phyloP scores from a whole-genome alignment of 768 basidiomycete genomes.

The Strobilomyces dryophilus region DNA sequence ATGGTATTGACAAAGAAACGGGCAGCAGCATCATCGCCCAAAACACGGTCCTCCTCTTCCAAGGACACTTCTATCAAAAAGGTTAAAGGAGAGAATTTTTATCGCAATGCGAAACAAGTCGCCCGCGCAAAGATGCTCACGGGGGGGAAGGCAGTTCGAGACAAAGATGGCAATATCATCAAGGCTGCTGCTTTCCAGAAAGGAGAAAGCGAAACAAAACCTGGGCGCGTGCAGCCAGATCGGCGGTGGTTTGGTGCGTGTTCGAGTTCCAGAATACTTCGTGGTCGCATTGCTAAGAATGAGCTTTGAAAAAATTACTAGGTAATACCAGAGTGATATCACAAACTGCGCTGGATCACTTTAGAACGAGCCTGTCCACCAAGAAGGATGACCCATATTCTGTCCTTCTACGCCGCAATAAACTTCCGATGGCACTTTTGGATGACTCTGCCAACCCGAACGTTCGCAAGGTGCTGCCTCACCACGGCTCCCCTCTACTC shows the following conservation, averaged over 20 bases:
- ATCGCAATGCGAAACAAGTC: slow-evolving; percentile 91
- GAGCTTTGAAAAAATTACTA: slow-evolving; percentile 27
- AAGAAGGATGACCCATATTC: slow-evolving; percentile 95
- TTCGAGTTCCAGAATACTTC: not conserved
- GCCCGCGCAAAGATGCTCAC: slow-evolving; percentile 86
- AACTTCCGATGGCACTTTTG: slow-evolving; percentile 93
- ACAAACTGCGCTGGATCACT: slow-evolving; percentile 93
- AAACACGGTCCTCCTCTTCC: slow-evolving; percentile 41
- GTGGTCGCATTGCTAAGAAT: slow-evolving; percentile 7
- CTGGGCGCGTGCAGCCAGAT: slow-evolving; percentile 92
- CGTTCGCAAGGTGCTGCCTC: slow-evolving; percentile 57
- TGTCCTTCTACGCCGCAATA: slow-evolving; percentile 89
- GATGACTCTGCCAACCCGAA: slow-evolving; percentile 86
- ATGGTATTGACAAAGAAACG: slow-evolving; percentile 32
- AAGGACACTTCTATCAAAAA: slow-evolving; percentile 56
- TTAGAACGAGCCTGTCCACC: slow-evolving; percentile 79
- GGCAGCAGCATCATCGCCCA: slow-evolving; percentile 25
- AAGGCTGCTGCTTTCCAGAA: slow-evolving; percentile 95
- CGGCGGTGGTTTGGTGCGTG: slow-evolving; percentile 92
- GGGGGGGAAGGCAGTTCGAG: slow-evolving; percentile 86
- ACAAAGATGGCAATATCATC: slow-evolving; percentile 88
- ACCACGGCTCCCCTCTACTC: not conserved
- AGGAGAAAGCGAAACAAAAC: slow-evolving; percentile 85
- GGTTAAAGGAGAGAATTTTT: slow-evolving; percentile 96
- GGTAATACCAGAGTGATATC: slow-evolving; percentile 99